phyloP scores from a whole-genome alignment of 768 basidiomycete species.

The Tubosaeta sp. region DNA sequence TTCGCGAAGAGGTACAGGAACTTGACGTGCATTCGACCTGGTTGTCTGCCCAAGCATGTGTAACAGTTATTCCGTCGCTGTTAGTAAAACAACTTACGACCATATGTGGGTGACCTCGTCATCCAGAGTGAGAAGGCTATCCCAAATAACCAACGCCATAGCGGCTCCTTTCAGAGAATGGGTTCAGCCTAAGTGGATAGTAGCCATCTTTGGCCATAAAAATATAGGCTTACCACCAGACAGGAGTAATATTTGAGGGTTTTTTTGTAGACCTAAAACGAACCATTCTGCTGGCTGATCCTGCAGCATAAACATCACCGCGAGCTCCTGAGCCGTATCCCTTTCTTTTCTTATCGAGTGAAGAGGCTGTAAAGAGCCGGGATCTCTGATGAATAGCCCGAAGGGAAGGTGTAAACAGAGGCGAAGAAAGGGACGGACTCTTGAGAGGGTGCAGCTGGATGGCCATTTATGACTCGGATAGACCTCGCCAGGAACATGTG shows the following conservation, averaged over 20 bases:
- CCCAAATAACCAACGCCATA: constrained; percentile 10
- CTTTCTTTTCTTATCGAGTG: no score
- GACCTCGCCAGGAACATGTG: background rate
- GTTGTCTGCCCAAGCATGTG: constrained; percentile 1
- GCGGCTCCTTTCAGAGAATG: constrained; percentile 7
- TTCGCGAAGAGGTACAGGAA: constrained; percentile 19
- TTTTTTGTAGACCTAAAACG: background rate
- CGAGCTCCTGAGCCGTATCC: no score
- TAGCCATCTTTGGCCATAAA: background rate
- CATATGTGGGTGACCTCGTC: constrained; percentile 18
- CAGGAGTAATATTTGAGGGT: constrained; percentile 1
- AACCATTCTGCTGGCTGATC: background rate
- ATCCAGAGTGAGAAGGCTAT: constrained; percentile 14
- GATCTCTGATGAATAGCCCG: no score
- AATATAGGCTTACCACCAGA: constrained; percentile 13
- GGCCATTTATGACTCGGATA: background rate
- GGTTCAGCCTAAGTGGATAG: background rate
- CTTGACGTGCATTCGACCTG: constrained; percentile 8
- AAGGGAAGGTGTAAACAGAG: no score
- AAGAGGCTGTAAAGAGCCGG: no score
- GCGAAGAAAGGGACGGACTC: background rate
- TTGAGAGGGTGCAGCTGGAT: background rate
- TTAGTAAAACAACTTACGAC: constrained; percentile 13
- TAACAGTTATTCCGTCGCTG: background rate
- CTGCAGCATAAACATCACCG: constrained; percentile 6